Percentiles rank a stretch among this genome's conserved stretches.
Conservation (phyloP, 1,284 basidiomycete species). For the Ceratorhiza oryzae-sativae region DNA sequence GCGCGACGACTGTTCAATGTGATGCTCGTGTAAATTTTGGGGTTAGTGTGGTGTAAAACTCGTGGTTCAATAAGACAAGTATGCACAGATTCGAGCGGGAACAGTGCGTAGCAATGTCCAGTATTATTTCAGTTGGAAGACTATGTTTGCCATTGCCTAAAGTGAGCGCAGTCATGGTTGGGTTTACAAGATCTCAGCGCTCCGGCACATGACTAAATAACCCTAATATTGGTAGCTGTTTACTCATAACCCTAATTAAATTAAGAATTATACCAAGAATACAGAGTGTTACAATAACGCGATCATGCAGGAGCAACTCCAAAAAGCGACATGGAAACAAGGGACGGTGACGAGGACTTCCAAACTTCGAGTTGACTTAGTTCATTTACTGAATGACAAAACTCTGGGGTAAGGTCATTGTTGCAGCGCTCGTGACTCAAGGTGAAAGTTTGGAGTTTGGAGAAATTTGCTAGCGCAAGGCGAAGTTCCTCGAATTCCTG, state of each 20-base stretch:
- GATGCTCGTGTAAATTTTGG: neutral
- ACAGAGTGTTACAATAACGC: neutral
- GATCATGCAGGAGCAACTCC: slow-evolving; percentile 4
- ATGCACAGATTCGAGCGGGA: neutral
- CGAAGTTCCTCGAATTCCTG: slow-evolving; percentile 22
- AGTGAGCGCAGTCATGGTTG: neutral
- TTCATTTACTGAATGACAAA: slow-evolving; percentile 25
- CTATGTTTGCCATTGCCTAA: neutral
- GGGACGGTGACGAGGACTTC: slow-evolving; percentile 16
- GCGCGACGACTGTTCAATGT: neutral
- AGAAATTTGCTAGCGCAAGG: slow-evolving; percentile 8
- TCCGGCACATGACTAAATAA: neutral
- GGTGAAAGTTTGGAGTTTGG: slow-evolving; percentile 10
- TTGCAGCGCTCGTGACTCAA: slow-evolving; percentile 21
- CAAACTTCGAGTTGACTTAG: slow-evolving; percentile 15
- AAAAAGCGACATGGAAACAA: slow-evolving; percentile 21
- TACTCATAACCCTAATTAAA: neutral
- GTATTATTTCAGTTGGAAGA: slow-evolving; percentile 1
- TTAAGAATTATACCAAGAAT: neutral
- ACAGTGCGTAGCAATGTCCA: slow-evolving; percentile 5
- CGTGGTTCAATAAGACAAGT: slow-evolving; percentile 2
- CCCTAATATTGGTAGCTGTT: neutral
- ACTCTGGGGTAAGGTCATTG: slow-evolving; percentile 26
- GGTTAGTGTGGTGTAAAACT: neutral
- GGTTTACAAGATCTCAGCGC: neutral